Evolutionary conservation across 495 filamentous ascomycete species (phyloP).

Genomic region (Tuber brumale): DNA sequence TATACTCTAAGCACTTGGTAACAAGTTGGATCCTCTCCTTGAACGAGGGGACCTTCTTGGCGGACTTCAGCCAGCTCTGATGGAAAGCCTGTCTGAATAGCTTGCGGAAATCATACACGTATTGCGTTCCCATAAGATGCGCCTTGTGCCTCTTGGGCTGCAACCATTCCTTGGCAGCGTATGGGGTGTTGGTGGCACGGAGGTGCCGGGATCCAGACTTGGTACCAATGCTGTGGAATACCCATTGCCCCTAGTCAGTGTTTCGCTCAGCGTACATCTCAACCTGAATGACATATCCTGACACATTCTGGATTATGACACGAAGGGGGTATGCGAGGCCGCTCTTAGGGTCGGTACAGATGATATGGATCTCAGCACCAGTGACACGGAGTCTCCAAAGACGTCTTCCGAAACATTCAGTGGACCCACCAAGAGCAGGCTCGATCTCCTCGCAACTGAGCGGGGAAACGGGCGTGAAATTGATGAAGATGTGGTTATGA

Average conservation of each 20-base stretch:
- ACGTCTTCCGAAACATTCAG: conserved; percentile 91
- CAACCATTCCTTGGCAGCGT: conserved; percentile 96
- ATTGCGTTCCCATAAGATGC: conserved; percentile 97
- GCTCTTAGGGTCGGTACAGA: conserved; percentile 83
- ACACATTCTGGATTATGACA: conserved; percentile 96
- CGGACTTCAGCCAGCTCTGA: conserved; percentile 78
- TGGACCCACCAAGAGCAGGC: conserved; percentile 86
- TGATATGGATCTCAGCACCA: conserved; percentile 94
- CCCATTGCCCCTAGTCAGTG: conserved; percentile 91
- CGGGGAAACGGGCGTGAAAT: conserved; percentile 94
- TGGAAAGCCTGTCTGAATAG: conserved; percentile 97
- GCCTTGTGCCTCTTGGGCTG: conserved; percentile 99
- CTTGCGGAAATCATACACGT: conserved; percentile 99
- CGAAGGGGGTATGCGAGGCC: conserved; percentile 86
- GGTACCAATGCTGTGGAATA: conserved; percentile 95
- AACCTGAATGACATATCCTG: conserved; percentile 95
- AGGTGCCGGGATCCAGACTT: conserved; percentile 95
- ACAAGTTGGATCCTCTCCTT: conserved; percentile 71
- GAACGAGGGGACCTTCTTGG: conserved; percentile 62
- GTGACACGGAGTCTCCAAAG: conserved; percentile 95
- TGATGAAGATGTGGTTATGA: conserved; percentile 99
- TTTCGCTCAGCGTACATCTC: conserved; percentile 97
- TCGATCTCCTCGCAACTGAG: conserved; percentile 85
- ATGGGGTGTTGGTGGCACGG: conserved; percentile 80
- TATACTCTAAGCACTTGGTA: conserved; percentile 92